Conservation (phyloP, 768 basidiomycete species). For the Ramaria rubella region DNA sequence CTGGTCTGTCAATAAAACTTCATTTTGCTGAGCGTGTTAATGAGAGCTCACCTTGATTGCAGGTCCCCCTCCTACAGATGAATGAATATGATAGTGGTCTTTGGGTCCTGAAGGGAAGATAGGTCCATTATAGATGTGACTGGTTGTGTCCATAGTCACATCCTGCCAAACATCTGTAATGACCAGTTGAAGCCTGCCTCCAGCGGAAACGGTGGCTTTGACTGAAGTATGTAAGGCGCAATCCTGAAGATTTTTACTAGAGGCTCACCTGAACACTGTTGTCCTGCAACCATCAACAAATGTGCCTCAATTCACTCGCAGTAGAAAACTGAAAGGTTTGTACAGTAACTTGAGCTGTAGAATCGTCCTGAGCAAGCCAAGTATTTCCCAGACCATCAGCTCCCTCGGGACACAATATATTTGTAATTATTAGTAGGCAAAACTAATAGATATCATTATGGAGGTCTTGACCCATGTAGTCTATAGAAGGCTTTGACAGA, state of each 20-base stretch:
- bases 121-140: constrained; percentile 73
- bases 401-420: constrained; percentile 83
- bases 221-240: constrained; percentile 79
- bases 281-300: constrained; percentile 77
- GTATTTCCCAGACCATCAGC: constrained; percentile 69
- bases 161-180: constrained; percentile 71
- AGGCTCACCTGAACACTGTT: constrained; percentile 73
- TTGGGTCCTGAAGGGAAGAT: constrained; percentile 65
- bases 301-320: constrained; percentile 76
- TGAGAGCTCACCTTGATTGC: too few relatives aligned
- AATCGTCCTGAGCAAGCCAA: constrained; percentile 78
- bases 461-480: too few relatives aligned
- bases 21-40: too few relatives aligned
- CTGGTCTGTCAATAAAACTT: neutral
- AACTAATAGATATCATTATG: too few relatives aligned
- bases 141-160: constrained; percentile 52
- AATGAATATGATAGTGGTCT: constrained; percentile 66
- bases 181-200: constrained; percentile 53
- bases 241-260: constrained; percentile 48
- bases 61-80: too few relatives aligned
- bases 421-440: too few relatives aligned
- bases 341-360: constrained; percentile 65
- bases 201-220: constrained; percentile 75
- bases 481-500: too few relatives aligned
- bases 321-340: constrained; percentile 67